These are phyloP conservation scores for Cladorrhinum samala DNA, from an alignment of 495 filamentous ascomycete species.

Conservation along the genomic window DNA sequence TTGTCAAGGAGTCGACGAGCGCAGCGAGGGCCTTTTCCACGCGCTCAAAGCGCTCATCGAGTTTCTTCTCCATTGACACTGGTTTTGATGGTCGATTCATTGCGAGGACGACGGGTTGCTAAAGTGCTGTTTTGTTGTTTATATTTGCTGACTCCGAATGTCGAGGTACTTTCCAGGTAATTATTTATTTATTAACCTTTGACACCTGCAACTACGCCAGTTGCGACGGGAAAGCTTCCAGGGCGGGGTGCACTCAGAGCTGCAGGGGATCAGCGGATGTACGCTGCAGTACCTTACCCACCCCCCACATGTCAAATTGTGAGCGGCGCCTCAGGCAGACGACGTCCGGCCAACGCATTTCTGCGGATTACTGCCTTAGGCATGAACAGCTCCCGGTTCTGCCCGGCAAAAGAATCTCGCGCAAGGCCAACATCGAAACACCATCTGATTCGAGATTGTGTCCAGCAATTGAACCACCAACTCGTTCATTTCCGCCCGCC, in stretches of 20 bases:
- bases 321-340: too few species aligned
- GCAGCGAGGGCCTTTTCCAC: slow-evolving; percentile 59
- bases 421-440: slow-evolving; percentile 20
- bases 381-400: slow-evolving; percentile 20
- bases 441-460: slow-evolving; percentile 10
- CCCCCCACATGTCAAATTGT: not conserved
- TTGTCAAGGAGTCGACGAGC: slow-evolving; percentile 67
- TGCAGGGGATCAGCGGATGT: not conserved
- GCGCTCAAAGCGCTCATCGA: slow-evolving; percentile 58
- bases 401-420: slow-evolving; percentile 33
- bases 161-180: too few species aligned
- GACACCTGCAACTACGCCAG: too few species aligned
- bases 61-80: slow-evolving; percentile 49
- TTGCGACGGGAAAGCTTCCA: not conserved
- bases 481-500: slow-evolving; percentile 16
- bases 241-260: not conserved
- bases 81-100: not conserved
- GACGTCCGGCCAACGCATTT: not conserved
- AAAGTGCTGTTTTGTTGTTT: too few species aligned
- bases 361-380: slow-evolving; percentile 3
- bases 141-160: too few species aligned
- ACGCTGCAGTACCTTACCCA: not conserved
- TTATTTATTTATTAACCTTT: too few species aligned
- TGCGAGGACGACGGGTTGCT: not conserved
- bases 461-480: slow-evolving; percentile 30